These are phyloP conservation scores for Durio zibethinus DNA, from an alignment of 345 rosid species.

Conservation along the genomic window DNA sequence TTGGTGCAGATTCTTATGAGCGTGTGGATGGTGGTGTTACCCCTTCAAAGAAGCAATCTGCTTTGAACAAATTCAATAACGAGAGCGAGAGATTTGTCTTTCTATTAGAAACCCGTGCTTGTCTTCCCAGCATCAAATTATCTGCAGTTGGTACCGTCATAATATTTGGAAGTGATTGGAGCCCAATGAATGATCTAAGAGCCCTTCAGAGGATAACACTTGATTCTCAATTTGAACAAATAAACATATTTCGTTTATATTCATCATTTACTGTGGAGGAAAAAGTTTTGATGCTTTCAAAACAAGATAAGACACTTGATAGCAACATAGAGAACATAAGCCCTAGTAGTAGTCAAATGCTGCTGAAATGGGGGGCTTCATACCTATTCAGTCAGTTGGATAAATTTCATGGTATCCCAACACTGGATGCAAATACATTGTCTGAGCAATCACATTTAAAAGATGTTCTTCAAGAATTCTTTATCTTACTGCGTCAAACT, in stretches of 20 bases:
- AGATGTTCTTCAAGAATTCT: conserved; percentile 52
- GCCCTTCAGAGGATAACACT: conserved; percentile 66
- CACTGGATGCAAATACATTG: conserved; percentile 19
- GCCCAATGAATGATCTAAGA: conserved; percentile 62
- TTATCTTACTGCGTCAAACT: conserved; percentile 40
- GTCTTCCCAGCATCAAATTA: conserved; percentile 62
- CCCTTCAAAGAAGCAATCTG: conserved; percentile 48
- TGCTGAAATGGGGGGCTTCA: conserved; percentile 87
- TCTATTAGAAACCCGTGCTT: conserved; percentile 82
- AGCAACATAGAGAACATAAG: conserved; percentile 40
- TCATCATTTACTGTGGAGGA: conserved; percentile 75
- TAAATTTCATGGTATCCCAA: conserved; percentile 46
- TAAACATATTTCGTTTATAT: conserved; percentile 76
- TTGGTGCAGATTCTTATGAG: conserved; percentile 78
- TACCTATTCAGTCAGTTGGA: conserved; percentile 59
- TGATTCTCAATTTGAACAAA: conserved; percentile 52
- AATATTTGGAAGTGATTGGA: conserved; percentile 78
- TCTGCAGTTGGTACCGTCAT: conserved; percentile 67
- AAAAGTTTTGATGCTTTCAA: conserved; percentile 63
- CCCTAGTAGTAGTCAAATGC: conserved; percentile 41
- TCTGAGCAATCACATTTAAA: conserved; percentile 35
- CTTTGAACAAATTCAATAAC: conserved; percentile 65
- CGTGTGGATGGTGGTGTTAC: conserved; percentile 50
- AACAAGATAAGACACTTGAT: conserved; percentile 46
- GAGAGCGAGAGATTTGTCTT: conserved; percentile 66